These are phyloP conservation scores for Solanum hybrid DNA, from an alignment of 305 asterid species.

Conservation along the genomic window DNA sequence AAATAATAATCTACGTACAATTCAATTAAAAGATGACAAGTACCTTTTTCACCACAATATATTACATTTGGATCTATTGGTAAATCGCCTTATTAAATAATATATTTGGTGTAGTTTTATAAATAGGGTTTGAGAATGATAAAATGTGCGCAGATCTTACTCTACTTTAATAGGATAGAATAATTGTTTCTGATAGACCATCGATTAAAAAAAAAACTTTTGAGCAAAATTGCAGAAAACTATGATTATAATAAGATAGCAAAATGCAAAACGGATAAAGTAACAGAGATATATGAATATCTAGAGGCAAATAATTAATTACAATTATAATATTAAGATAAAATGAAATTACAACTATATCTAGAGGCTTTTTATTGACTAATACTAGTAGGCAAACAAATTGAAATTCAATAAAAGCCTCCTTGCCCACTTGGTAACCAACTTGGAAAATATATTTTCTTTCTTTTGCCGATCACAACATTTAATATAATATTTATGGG, in stretches of 20 bases:
- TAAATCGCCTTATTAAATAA: background rate
- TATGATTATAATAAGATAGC: background rate
- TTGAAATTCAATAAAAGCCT: slow-evolving; percentile 14
- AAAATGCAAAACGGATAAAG: background rate
- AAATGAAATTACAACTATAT: background rate
- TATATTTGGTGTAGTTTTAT: background rate
- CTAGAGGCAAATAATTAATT: background rate
- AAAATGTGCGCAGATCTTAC: no score
- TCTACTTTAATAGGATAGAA: background rate
- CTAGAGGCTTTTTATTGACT: background rate
- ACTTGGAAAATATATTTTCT: slow-evolving; percentile 9
- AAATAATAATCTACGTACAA: background rate
- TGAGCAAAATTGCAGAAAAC: background rate
- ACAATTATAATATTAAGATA: background rate
- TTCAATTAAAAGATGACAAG: background rate
- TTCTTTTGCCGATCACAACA: background rate
- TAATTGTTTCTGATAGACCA: background rate
- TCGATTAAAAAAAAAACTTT: background rate
- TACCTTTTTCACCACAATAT: background rate
- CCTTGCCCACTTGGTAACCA: slow-evolving; percentile 31
- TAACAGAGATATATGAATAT: background rate
- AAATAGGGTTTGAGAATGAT: background rate
- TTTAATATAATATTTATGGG: background rate
- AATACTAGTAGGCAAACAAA: background rate
- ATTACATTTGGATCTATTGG: background rate